These are phyloP conservation scores for Entophlyctis luteolus DNA, from an alignment of 192 early-diverging fungal genomes.

Conservation along the genomic window DNA sequence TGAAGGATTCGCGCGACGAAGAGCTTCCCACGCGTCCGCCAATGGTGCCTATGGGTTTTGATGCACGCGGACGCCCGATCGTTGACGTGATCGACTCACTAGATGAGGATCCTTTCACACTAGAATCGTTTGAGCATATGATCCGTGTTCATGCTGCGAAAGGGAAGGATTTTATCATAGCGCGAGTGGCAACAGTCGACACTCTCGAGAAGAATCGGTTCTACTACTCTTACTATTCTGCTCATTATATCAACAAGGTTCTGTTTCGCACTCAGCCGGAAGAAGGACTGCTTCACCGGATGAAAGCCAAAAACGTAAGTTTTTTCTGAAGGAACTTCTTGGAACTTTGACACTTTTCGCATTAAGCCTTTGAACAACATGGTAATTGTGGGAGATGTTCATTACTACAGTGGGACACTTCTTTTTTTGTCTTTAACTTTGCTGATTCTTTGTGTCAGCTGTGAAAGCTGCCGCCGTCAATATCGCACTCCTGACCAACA, in stretches of 20 bases:
- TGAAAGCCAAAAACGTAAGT: slow-evolving; percentile 72
- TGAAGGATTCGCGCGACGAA: slow-evolving; percentile 22
- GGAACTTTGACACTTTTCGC: not conserved
- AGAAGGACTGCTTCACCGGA: slow-evolving; percentile 67
- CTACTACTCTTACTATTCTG: slow-evolving; percentile 67
- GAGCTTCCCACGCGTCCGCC: slow-evolving; percentile 29
- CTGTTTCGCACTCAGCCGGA: slow-evolving; percentile 72
- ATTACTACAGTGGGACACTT: slow-evolving; percentile 43
- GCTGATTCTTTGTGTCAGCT: not conserved
- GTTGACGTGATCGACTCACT: slow-evolving; percentile 59
- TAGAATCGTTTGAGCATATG: slow-evolving; percentile 60
- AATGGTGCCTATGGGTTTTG: slow-evolving; percentile 5
- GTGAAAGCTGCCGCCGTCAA: slow-evolving; percentile 19
- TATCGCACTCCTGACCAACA: slow-evolving; percentile 8
- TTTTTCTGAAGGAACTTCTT: not conserved
- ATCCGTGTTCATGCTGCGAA: slow-evolving; percentile 53
- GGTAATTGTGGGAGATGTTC: slow-evolving; percentile 67
- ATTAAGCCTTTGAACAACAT: slow-evolving; percentile 70
- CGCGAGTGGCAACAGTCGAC: slow-evolving; percentile 65
- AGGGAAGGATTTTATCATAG: slow-evolving; percentile 66
- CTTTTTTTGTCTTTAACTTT: not conserved
- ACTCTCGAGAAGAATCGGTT: slow-evolving; percentile 45
- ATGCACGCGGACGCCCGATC: slow-evolving; percentile 29
- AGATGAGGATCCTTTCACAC: slow-evolving; percentile 69
- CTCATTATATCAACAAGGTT: slow-evolving; percentile 74